A percentile compares a stretch with the other conserved stretches of the same genome.
phyloP scores from a whole-genome alignment of 257 asterid species.

The Knoxia roxburghii region DNA sequence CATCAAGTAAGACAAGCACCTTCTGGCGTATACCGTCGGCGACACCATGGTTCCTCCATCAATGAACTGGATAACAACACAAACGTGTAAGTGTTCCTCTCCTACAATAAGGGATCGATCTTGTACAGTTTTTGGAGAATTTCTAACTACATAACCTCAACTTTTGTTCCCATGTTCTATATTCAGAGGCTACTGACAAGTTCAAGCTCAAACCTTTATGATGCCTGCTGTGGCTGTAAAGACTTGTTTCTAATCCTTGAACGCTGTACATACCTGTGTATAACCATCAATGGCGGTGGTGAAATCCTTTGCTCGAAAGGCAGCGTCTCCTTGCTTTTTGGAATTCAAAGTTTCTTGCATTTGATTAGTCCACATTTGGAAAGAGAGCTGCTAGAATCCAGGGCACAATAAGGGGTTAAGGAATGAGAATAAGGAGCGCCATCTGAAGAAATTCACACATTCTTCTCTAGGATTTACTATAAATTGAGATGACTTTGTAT shows the following conservation, averaged over 20 bases:
- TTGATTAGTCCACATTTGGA: conserved; percentile 96
- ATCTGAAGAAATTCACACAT: background rate
- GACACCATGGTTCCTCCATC: conserved; percentile 92
- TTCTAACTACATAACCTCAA: background rate
- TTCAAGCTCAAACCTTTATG: background rate
- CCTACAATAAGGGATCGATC: too few relatives aligned
- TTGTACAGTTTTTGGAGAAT: background rate
- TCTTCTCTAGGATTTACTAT: background rate
- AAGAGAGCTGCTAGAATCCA: conserved; percentile 66
- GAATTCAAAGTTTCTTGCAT: conserved; percentile 88
- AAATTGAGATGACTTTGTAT: too few relatives aligned
- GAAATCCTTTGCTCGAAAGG: conserved; percentile 86
- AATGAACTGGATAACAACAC: conserved; percentile 43
- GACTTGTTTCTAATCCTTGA: background rate
- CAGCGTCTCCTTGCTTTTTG: conserved; percentile 91
- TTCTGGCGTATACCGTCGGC: conserved; percentile 70
- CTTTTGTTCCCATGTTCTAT: background rate
- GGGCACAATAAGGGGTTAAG: background rate
- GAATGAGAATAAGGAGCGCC: background rate
- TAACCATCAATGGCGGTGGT: conserved; percentile 71
- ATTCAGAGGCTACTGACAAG: background rate
- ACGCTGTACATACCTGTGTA: conserved; percentile 45
- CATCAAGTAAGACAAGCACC: conserved; percentile 53
- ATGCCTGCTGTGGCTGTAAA: background rate
- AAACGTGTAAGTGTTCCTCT: background rate